phyloP scores from a whole-genome alignment of 768 basidiomycete species.

The Calocybe gangraenosa region DNA sequence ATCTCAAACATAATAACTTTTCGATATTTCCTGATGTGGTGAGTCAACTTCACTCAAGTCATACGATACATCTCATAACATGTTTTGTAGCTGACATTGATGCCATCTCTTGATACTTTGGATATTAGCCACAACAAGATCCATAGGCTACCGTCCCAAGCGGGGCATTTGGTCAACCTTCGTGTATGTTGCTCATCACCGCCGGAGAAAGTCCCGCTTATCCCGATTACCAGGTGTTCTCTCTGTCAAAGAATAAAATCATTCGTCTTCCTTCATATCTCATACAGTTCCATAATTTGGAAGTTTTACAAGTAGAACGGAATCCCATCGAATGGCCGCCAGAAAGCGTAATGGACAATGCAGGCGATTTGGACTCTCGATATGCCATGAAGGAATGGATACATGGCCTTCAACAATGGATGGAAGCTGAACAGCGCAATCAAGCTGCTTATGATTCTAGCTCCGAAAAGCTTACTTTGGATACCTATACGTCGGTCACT shows the following conservation, averaged over 20 bases:
- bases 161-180: conserved; percentile 75
- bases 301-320: conserved; percentile 80
- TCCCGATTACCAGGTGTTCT: conserved; percentile 61
- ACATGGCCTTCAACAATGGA: conserved; percentile 67
- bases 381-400: conserved; percentile 72
- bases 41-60: conserved; percentile 27
- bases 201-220: conserved; percentile 2
- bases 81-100: conserved; percentile 63
- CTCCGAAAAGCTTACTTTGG: conserved; percentile 41
- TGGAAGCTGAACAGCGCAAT: conserved; percentile 46
- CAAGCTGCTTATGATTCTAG: conserved; percentile 47
- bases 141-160: conserved; percentile 68
- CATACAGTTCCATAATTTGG: conserved; percentile 63
- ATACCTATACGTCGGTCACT: conserved; percentile 33
- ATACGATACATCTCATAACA: conserved; percentile 10
- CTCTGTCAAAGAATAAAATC: conserved; percentile 82
- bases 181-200: conserved; percentile 40
- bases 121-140: conserved; percentile 95
- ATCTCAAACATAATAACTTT: conserved; percentile 82
- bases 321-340: conserved; percentile 97
- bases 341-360: conserved; percentile 43
- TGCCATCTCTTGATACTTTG: conserved; percentile 88
- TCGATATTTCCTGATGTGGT: conserved; percentile 85
- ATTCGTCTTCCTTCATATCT: conserved; percentile 77
- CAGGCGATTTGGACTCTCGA: conserved; percentile 36